A percentile compares a stretch with the other conserved stretches of the same genome.
These are phyloP conservation scores for Arthrinium puccinioides DNA, from an alignment of 2,329 filamentous ascomycete genomes.

Conservation along the genomic window DNA sequence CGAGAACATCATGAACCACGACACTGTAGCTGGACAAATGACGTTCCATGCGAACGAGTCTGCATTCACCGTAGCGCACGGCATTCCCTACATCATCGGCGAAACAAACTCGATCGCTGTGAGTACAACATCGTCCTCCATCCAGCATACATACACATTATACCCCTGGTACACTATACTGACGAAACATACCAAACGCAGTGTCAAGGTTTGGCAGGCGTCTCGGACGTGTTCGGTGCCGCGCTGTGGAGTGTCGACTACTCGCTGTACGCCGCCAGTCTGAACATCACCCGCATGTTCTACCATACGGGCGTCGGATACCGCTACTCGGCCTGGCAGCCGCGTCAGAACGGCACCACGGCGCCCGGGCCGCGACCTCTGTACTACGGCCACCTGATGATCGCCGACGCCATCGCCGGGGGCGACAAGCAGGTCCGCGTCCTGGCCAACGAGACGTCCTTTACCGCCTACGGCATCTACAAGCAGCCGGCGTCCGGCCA, in stretches of 20 bases:
- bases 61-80: background rate
- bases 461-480: slow-evolving; percentile 13
- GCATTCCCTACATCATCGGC: background rate
- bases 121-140: no score
- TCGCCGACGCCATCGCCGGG: slow-evolving; percentile 7
- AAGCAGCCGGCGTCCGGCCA: background rate
- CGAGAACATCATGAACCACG: background rate
- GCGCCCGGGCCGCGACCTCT: slow-evolving; percentile 7
- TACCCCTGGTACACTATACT: no score
- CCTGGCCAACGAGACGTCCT: slow-evolving; percentile 6
- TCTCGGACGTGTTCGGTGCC: background rate
- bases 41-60: background rate
- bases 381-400: slow-evolving; percentile 15
- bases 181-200: no score
- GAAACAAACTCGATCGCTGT: slow-evolving; percentile 1
- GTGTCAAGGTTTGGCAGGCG: background rate
- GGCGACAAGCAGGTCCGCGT: slow-evolving; percentile 10
- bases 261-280: background rate
- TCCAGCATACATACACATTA: no score
- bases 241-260: slow-evolving; percentile 2
- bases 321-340: slow-evolving; percentile 16
- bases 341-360: slow-evolving; percentile 8
- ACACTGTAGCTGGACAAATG: background rate
- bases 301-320: slow-evolving; percentile 12
- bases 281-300: background rate